Base-by-base conservation (phyloP, 257 asterid genomes). In the Henckelia pumila region DNA sequence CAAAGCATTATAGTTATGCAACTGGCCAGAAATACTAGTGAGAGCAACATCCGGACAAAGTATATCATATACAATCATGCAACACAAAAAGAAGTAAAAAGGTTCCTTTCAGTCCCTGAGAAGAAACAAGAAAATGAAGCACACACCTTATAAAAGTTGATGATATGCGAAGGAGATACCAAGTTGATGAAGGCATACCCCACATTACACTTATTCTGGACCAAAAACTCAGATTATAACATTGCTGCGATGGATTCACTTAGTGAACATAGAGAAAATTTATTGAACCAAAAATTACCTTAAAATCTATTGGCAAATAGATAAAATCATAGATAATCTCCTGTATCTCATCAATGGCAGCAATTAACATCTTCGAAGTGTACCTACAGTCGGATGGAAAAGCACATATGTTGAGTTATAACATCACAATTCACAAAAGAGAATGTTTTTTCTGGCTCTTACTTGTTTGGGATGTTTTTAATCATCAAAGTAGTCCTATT, bases 111-210 rank as follows among this genome's bases (percentile, higher is more conserved):
- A 35, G 0, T 30, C 35, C 44, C 14, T 7, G 1, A 35, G 44
- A 35, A 35, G 44, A 35, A 35, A 35, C 3, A 35, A 35, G 44
- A 19, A 63, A 63, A 29, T 30, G 62, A 73, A 74, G 64, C 56
- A 74, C 77, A 17, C 66, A 90, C 97, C 99, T 90, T 87, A 20
- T 76, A 81, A 76, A 93, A 90, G 76, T 96, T 78, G 77, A 83
- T 64, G 37, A 93, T 86, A 70, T 81, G 89, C 3, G 80, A 84
- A 55, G 99, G 95, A 65, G 94, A 87, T 71, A 83, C 88, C 97
- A 93, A 90, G 50, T 93, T 93, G 70, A 93, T 93, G 84, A 93
- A 93, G 64, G 99, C 96, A 62, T 93, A 93, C 59, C 99, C 99
- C 23, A 93, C 99, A 5, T 93, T 93, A 86, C 99, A 93, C 76